These are phyloP conservation scores for Chenopodium quinoa DNA, from an alignment of 148 eudicot genomes.

Conservation along the genomic window DNA sequence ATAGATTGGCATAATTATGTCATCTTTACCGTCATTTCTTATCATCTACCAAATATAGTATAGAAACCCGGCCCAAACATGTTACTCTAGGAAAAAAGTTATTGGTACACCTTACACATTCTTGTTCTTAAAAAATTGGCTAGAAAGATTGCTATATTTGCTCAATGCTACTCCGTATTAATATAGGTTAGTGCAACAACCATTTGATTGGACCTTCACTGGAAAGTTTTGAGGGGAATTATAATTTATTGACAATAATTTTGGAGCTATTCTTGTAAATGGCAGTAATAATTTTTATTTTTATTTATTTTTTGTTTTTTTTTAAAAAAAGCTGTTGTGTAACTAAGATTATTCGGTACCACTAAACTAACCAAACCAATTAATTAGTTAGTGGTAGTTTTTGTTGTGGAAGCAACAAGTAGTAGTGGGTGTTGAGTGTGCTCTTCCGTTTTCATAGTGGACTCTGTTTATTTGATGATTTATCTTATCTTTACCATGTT, in stretches of 20 bases:
- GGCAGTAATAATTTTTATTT: too few relatives aligned
- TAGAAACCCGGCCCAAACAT: too few relatives aligned
- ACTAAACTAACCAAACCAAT: not conserved
- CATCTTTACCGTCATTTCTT: too few relatives aligned
- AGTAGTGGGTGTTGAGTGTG: conserved; percentile 6
- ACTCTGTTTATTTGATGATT: not conserved
- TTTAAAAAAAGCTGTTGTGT: not conserved
- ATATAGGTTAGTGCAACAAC: not conserved
- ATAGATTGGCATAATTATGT: too few relatives aligned
- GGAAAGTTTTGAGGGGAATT: not conserved
- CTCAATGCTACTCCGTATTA: not conserved
- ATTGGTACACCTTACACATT: not conserved
- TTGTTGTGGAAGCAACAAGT: not conserved
- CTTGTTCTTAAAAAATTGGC: not conserved
- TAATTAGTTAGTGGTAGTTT: not conserved
- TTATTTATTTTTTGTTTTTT: too few relatives aligned
- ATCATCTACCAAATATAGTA: too few relatives aligned
- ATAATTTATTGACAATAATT: not conserved
- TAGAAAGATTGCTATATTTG: not conserved
- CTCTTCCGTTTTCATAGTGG: not conserved
- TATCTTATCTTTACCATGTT: not conserved
- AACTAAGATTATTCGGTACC: not conserved
- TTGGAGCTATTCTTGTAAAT: not conserved
- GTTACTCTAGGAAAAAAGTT: too few relatives aligned
- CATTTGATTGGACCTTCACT: not conserved